phyloP scores from a whole-genome alignment of 768 basidiomycete species.

The Termitomyces sp. region DNA sequence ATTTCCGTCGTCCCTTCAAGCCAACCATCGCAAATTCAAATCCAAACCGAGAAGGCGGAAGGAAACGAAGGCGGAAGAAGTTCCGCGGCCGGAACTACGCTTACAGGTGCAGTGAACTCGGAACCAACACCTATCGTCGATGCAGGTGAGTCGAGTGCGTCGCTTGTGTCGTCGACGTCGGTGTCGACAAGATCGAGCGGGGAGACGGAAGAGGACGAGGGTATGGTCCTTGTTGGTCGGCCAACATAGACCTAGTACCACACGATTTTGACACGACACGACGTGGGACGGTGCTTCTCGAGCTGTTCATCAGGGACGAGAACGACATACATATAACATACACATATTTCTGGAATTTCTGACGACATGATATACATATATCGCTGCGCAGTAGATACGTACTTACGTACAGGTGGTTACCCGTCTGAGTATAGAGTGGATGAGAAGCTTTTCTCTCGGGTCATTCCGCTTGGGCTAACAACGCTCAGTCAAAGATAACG shows the following conservation, averaged over 20 bases:
- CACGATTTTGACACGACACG: no score
- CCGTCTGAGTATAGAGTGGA: no score
- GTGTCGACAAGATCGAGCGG: constrained; percentile 45
- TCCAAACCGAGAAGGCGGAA: not conserved
- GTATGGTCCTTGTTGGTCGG: constrained; percentile 73
- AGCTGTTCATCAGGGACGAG: not conserved
- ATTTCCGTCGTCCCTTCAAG: constrained; percentile 56
- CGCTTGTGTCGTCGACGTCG: constrained; percentile 17
- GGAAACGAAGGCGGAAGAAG: not conserved
- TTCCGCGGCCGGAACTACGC: constrained; percentile 1
- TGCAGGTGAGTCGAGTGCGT: not conserved
- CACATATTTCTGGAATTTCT: not conserved
- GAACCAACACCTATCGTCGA: not conserved
- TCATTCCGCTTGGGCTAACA: no score
- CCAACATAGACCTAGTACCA: constrained; percentile 30
- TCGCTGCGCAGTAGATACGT: no score
- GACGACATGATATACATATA: no score
- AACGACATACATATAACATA: not conserved
- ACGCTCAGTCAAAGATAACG: no score
- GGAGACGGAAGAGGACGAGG: constrained; percentile 84
- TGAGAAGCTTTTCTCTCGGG: not conserved
- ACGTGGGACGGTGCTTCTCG: not conserved
- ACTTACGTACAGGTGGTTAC: no score
- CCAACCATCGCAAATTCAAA: constrained; percentile 4
- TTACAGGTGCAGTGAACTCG: not conserved